Percentiles rank a stretch among this genome's conserved stretches.
Conservation (phyloP, 1,139 yeast genomes). For the Yamadazyma epiphylla region DNA sequence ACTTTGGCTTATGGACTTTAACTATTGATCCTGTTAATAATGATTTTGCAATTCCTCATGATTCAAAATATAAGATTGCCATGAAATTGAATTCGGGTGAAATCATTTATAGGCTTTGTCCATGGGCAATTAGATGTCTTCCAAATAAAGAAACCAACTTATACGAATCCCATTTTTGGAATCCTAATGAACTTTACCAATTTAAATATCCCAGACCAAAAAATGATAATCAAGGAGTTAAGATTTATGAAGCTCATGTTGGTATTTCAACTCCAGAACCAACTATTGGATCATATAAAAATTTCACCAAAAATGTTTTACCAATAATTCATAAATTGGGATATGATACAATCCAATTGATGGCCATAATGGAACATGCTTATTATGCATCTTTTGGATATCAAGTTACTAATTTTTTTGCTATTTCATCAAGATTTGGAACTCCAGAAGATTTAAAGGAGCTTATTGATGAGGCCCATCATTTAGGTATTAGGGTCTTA, state of each 20-base stretch:
- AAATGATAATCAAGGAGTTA: slow-evolving; percentile 47
- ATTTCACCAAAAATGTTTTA: slow-evolving; percentile 73
- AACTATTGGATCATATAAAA: slow-evolving; percentile 75
- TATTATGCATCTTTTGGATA: slow-evolving; percentile 97
- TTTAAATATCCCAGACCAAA: slow-evolving; percentile 68
- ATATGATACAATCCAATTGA: slow-evolving; percentile 87
- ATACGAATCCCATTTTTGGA: slow-evolving; percentile 93
- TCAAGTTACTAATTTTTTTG: slow-evolving; percentile 91
- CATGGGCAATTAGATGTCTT: slow-evolving; percentile 85
- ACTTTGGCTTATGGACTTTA: slow-evolving; percentile 68
- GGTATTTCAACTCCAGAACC: slow-evolving; percentile 94
- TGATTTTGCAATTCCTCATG: slow-evolving; percentile 70
- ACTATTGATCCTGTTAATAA: slow-evolving; percentile 54
- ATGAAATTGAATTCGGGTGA: slow-evolving; percentile 67
- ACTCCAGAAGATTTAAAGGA: slow-evolving; percentile 93
- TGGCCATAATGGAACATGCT: slow-evolving; percentile 99
- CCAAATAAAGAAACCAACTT: slow-evolving; percentile 44
- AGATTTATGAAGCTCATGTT: slow-evolving; percentile 93
- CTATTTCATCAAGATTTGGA: slow-evolving; percentile 84
- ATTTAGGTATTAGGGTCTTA: slow-evolving; percentile 79
- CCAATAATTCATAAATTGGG: slow-evolving; percentile 86
- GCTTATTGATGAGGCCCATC: slow-evolving; percentile 87
- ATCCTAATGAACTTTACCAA: slow-evolving; percentile 56
- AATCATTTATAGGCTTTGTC: slow-evolving; percentile 75
- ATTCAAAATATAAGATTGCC: slow-evolving; percentile 72